Percentiles rank a stretch among this genome's conserved stretches.
phyloP scores from a whole-genome alignment of 2,329 filamentous ascomycete genomes.

The Aquanectria penicillioides region DNA sequence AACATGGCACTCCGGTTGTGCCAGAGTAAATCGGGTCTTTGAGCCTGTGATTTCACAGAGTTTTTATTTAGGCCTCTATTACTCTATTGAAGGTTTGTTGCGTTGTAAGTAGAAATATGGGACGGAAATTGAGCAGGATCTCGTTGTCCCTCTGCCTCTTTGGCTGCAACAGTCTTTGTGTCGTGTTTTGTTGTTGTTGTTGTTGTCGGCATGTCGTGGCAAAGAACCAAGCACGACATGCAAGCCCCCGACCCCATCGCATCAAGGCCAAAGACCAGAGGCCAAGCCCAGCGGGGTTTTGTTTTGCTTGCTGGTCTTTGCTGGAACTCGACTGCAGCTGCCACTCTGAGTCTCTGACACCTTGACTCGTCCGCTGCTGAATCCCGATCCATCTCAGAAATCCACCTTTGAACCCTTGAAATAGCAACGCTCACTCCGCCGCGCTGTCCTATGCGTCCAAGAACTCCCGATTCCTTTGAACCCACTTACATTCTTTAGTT shows the following conservation, averaged over 20 bases:
- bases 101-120: background rate
- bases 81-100: background rate
- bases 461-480: constrained; percentile 4
- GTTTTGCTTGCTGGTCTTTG: background rate
- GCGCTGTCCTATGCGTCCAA: constrained; percentile 14
- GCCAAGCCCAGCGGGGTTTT: background rate
- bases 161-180: background rate
- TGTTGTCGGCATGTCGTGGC: background rate
- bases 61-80: background rate
- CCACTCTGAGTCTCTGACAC: background rate
- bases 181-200: background rate
- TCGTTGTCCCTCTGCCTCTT: background rate
- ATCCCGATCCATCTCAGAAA: constrained; percentile 15
- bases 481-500: background rate
- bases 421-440: constrained; percentile 18
- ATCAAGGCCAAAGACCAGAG: background rate
- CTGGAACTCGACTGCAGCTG: constrained; percentile 1
- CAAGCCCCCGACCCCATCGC: background rate
- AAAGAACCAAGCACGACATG: constrained; percentile 9
- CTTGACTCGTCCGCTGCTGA: constrained; percentile 5
- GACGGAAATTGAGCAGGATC: background rate
- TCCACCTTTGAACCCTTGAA: constrained; percentile 18
- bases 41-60: constrained; percentile 16
- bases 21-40: constrained; percentile 19
- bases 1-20: constrained; percentile 25